phyloP scores from a whole-genome alignment of 305 asterid genomes.

The Rubia balearica region DNA sequence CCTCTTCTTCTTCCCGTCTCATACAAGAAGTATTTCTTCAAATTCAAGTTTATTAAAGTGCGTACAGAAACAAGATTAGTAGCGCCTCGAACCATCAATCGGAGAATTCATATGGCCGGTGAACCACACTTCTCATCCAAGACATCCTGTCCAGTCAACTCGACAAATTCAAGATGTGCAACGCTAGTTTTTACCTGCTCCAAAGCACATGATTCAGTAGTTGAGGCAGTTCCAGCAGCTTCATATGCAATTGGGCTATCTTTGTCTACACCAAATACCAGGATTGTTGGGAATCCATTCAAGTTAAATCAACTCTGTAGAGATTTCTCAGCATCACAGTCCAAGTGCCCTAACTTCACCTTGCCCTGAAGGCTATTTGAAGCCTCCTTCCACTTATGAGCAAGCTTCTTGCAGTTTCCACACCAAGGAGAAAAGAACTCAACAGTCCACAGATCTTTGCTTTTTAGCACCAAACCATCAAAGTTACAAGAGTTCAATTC shows the following conservation, averaged over 20 bases:
- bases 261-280: slow-evolving; percentile 94
- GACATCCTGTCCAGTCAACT: slow-evolving; percentile 84
- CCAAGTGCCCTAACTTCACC: too few species aligned
- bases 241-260: slow-evolving; percentile 68
- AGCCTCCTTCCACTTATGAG: too few species aligned
- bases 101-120: slow-evolving; percentile 54
- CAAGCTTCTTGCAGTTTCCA: too few species aligned
- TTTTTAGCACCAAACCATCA: slow-evolving; percentile 76
- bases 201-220: slow-evolving; percentile 79
- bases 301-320: slow-evolving; percentile 92
- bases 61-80: too few species aligned
- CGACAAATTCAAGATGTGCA: slow-evolving; percentile 86
- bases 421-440: slow-evolving; percentile 98
- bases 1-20: too few species aligned
- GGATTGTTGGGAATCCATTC: slow-evolving; percentile 93
- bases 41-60: too few species aligned
- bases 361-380: too few species aligned
- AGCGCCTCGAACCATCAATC: too few species aligned
- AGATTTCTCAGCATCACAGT: slow-evolving; percentile 22
- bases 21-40: too few species aligned
- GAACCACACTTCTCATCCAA: slow-evolving; percentile 88
- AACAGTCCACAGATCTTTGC: slow-evolving; percentile 92
- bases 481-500: slow-evolving; percentile 76
- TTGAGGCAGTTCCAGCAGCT: slow-evolving; percentile 86
- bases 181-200: slow-evolving; percentile 77